A percentile compares a stretch with the other conserved stretches of the same genome.
phyloP scores from a whole-genome alignment of 306 rosid genomes.

The Mimosa bimucronata region DNA sequence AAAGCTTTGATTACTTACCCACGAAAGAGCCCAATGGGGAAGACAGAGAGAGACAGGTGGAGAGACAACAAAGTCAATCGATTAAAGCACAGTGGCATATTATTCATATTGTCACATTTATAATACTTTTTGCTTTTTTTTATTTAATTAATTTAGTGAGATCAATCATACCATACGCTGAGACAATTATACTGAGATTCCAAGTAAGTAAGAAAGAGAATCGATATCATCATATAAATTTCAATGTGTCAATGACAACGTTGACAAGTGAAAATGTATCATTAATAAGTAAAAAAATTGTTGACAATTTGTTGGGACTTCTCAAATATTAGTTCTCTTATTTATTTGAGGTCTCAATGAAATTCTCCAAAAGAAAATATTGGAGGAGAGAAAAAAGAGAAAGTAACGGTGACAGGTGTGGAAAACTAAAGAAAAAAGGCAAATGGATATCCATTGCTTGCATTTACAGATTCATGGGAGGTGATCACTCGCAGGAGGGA shows the following conservation, averaged over 20 bases:
- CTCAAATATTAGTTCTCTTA: no score
- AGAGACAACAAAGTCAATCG: constrained; percentile 45
- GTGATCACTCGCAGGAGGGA: constrained; percentile 35
- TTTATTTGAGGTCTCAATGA: no score
- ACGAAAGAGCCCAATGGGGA: constrained; percentile 37
- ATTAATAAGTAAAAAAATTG: no score
- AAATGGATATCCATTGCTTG: constrained; percentile 55
- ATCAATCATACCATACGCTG: no score
- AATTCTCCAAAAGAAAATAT: constrained; percentile 5
- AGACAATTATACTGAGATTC: no score
- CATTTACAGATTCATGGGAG: constrained; percentile 56
- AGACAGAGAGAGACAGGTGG: constrained; percentile 27
- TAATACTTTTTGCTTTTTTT: constrained; percentile 19
- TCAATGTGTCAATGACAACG: no score
- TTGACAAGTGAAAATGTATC: no score
- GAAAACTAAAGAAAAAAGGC: constrained; percentile 44
- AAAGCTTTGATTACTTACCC: constrained; percentile 48
- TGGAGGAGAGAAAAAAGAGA: neutral
- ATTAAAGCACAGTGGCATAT: constrained; percentile 29
- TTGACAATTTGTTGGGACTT: no score
- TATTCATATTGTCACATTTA: constrained; percentile 33
- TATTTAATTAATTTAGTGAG: neutral
- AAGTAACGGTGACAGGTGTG: constrained; percentile 40
- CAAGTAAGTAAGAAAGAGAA: no score
- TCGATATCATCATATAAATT: no score